Evolutionary conservation across 257 asterid species (phyloP).

Genomic region (Nicotiana sylvestris): DNA sequence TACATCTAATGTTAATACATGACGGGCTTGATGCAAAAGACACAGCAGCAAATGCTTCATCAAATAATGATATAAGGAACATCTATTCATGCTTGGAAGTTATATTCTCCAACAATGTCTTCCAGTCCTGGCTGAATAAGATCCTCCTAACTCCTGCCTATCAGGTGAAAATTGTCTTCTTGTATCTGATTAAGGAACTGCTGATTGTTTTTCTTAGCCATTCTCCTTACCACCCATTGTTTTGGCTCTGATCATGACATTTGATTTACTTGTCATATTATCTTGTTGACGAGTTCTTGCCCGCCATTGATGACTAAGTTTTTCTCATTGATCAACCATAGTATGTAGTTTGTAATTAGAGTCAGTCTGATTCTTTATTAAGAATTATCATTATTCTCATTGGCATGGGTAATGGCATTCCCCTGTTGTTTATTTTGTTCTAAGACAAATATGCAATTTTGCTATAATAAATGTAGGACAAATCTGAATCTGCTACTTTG

Average conservation of each 20-base stretch:
- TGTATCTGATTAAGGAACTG: background rate
- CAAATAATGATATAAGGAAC: conserved; percentile 42
- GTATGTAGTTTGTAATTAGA: too few relatives aligned
- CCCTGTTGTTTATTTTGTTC: too few relatives aligned
- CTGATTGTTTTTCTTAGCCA: background rate
- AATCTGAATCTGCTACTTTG: too few relatives aligned
- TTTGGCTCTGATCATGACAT: background rate
- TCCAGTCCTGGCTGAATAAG: conserved; percentile 85
- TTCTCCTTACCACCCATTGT: background rate
- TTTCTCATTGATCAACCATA: too few relatives aligned
- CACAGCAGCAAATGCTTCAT: conserved; percentile 37
- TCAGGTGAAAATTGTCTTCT: conserved; percentile 49
- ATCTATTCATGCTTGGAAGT: conserved; percentile 69
- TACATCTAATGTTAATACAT: conserved; percentile 74
- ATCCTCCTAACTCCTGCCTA: conserved; percentile 84
- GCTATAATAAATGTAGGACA: too few relatives aligned
- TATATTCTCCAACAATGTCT: conserved; percentile 68
- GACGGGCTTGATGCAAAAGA: conserved; percentile 62
- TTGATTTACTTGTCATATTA: too few relatives aligned
- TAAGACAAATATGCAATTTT: too few relatives aligned
- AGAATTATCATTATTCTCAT: too few relatives aligned
- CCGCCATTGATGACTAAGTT: too few relatives aligned
- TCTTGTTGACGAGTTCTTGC: too few relatives aligned
- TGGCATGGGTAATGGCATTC: too few relatives aligned
- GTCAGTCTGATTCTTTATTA: too few relatives aligned